A percentile compares a stretch with the other conserved stretches of the same genome.
phyloP scores from a whole-genome alignment of 768 basidiomycete genomes.

The Dioszegia crocea region DNA sequence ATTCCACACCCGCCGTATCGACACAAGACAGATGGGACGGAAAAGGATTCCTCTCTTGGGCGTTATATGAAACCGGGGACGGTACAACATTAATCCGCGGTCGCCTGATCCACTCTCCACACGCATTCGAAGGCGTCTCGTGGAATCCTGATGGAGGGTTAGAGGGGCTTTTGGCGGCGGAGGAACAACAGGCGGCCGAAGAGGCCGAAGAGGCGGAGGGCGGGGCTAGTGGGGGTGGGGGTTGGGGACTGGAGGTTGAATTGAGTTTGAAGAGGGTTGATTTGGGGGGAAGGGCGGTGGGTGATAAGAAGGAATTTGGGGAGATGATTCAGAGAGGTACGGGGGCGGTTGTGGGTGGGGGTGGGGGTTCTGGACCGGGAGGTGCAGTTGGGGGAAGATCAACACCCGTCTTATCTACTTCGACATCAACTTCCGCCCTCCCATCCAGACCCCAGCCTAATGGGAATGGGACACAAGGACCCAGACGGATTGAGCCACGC shows the following conservation, averaged over 20 bases:
- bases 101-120: slow-evolving; percentile 23
- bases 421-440: too few species aligned
- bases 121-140: slow-evolving; percentile 10
- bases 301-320: slow-evolving; percentile 30
- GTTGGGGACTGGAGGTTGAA: slow-evolving; percentile 42
- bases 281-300: slow-evolving; percentile 12
- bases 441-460: too few species aligned
- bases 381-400: too few species aligned
- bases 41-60: slow-evolving; percentile 43
- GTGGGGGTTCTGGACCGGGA: neutral
- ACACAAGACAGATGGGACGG: slow-evolving; percentile 29
- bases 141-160: slow-evolving; percentile 31
- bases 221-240: slow-evolving; percentile 30
- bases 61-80: slow-evolving; percentile 19
- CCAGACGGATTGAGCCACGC: slow-evolving; percentile 1
- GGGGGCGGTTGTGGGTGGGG: neutral
- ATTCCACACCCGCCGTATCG: neutral
- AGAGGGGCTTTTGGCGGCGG: slow-evolving; percentile 39
- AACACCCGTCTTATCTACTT: too few species aligned
- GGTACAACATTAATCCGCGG: slow-evolving; percentile 36
- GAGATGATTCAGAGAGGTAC: slow-evolving; percentile 25
- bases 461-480: neutral
- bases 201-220: neutral
- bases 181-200: neutral
- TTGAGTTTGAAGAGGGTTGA: slow-evolving; percentile 30